These are phyloP conservation scores for Aspergillus fijiensis DNA, from an alignment of 2,329 filamentous ascomycete species.

Conservation along the genomic window DNA sequence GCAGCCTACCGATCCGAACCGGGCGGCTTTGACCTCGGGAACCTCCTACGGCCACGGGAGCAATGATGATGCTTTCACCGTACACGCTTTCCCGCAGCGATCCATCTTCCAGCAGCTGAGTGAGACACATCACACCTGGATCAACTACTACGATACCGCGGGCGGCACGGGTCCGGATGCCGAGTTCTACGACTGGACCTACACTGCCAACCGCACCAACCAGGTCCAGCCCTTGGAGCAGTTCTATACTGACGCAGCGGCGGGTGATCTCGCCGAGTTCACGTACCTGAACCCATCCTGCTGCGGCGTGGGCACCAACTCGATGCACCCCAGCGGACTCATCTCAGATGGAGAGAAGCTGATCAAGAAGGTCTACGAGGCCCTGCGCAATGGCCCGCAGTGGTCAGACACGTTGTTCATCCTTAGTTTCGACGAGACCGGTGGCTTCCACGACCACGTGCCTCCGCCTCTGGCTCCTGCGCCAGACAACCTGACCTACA, in stretches of 20 bases:
- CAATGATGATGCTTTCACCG: constrained; percentile 32
- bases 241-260: constrained; percentile 37
- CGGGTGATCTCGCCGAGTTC: constrained; percentile 34
- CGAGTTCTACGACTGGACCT: constrained; percentile 38
- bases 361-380: constrained; percentile 39
- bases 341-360: constrained; percentile 39
- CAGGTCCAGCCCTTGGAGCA: constrained; percentile 31
- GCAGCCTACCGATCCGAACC: constrained; percentile 48
- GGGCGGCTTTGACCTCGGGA: constrained; percentile 31
- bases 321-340: constrained; percentile 37
- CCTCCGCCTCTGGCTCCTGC: constrained; percentile 33
- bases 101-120: constrained; percentile 44
- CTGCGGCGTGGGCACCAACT: constrained; percentile 39
- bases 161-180: constrained; percentile 30
- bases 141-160: constrained; percentile 34
- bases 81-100: constrained; percentile 29
- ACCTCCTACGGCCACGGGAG: constrained; percentile 35
- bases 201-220: constrained; percentile 25
- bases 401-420: constrained; percentile 40
- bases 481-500: constrained; percentile 38
- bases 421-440: constrained; percentile 41
- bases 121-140: constrained; percentile 36
- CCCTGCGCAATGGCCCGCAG: constrained; percentile 34
- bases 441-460: constrained; percentile 42
- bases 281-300: constrained; percentile 42